phyloP scores from a whole-genome alignment of 129 eudicot species.

The Flaveria ramosissima region DNA sequence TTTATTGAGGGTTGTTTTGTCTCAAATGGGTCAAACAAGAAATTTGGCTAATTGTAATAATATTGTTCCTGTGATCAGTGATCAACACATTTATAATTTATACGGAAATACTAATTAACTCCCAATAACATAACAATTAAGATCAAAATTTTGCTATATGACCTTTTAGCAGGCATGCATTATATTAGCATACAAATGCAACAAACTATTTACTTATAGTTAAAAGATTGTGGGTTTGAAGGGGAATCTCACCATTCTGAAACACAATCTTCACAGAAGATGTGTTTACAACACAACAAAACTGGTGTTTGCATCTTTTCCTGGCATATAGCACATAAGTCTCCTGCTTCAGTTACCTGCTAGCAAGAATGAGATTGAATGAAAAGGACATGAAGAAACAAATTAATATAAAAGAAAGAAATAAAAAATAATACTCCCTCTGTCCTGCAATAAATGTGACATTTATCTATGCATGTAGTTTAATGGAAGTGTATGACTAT shows the following conservation, averaged over 20 bases:
- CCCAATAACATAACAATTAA: too few species aligned
- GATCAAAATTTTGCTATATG: background rate
- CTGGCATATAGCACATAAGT: conserved; percentile 83
- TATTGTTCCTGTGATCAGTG: too few species aligned
- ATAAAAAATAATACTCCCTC: background rate
- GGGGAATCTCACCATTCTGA: conserved; percentile 73
- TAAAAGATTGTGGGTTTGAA: conserved; percentile 10
- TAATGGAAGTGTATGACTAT: background rate
- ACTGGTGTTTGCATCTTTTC: conserved; percentile 81
- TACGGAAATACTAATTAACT: too few species aligned
- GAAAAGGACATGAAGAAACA: background rate
- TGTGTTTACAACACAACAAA: conserved; percentile 74
- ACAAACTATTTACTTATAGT: background rate
- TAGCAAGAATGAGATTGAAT: conserved; percentile 13
- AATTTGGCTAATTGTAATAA: too few species aligned
- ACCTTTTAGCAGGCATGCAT: conserved; percentile 1
- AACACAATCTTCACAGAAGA: conserved; percentile 84
- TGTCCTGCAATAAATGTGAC: background rate
- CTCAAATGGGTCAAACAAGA: too few species aligned
- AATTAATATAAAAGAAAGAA: background rate
- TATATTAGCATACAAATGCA: background rate
- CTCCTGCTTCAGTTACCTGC: conserved; percentile 79
- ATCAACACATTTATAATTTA: too few species aligned
- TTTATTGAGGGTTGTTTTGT: too few species aligned
- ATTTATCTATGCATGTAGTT: background rate